Evolutionary conservation across 1,139 yeast species (phyloP), one percentile per base, ranked within the genome.

Genomic region (Maudiozyma humilis): DNA sequence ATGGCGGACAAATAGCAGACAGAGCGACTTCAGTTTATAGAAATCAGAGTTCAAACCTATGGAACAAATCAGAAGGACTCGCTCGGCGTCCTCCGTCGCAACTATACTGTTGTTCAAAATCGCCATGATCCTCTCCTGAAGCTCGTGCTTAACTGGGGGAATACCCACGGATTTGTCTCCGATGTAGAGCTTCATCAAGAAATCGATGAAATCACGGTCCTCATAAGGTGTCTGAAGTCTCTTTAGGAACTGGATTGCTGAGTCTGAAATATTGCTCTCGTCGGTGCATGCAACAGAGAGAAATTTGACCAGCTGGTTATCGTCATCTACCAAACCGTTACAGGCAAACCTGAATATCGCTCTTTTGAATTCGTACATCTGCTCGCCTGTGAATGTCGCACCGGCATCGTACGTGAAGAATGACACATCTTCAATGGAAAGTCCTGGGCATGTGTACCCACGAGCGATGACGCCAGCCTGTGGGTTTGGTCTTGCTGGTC

Each of bases 361-460:
- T 13, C 63, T 66, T 55, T 82, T 85, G 33, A 73, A 73, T 0
- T 53, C 57, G 1, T 67, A 52, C 34, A 85, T 62, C 19, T 74
- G 78, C 0, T 70, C 69, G 1, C 75, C 66, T 37, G 73, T 73
- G 55, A 74, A 78, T 0, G 73, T 59, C 0, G 79, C 75, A 13
- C 89, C 87, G 4, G 93, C 86, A 49, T 76, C 76, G 43, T 71
- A 71, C 0, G 86, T 79, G 54, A 86, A 75, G 55, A 78, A 84
- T 0, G 74, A 60, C 29, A 73, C 71, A 44, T 82, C 86, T 0
- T 62, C 60, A 0, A 70, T 59, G 19, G 79, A 69, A 46, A 87
- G 64, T 0, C 95, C 95, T 0, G 91, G 85, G 42, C 76, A 69
- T 43, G 73, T 50, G 51, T 65, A 64, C 8, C 69, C 69, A 45